Evolutionary conservation across 2,329 filamentous ascomycete species (phyloP), one percentile per base, ranked within the genome.

Genomic region (Trichophaea hybrida): DNA sequence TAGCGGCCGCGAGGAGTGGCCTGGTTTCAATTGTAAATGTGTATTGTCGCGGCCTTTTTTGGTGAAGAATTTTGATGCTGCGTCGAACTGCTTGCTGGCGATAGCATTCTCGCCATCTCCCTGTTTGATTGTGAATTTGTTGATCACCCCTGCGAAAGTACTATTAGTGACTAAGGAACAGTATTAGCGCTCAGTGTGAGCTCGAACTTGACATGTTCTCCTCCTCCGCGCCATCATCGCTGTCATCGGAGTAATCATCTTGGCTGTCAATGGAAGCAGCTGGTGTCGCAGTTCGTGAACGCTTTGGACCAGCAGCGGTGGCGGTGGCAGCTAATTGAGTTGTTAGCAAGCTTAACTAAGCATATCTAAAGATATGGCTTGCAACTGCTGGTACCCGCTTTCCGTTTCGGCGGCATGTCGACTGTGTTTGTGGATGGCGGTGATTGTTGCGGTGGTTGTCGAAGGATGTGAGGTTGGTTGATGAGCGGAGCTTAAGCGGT

Each of bases 1-100:
- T 61, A 97, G 78, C 13, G 93, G 93, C 13, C 93, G 84, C 69
- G 90, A 88, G 64, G 84, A 81, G 74, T 94, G 89, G 72, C 97
- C 91, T 2, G 85, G 81, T 73, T 96, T 97, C 65, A 96, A 76
- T 40, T 81, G 76, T 40, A 95, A 78, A 65, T 85, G 85, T 53
- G 87, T 90, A 71, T 93, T 93, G 72, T 98, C 89, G 64, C 80
- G 80, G 13, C 50, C 50, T n/a, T 37, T 35, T 66, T 80, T 78
- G 51, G 77, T 79, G 70, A 78, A 78, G 33, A 78, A 68, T 60
- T 74, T 73, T 58, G 79, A 81, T 52, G 80, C 77, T 7, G 78
- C 75, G 64, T 83, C 80, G 55, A 71, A 73, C 8, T 66, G 67
- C 34, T 37, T 10, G 12, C 31, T 10, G 37, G 24, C 24, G 31